A percentile compares a stretch with the other conserved stretches of the same genome.
Evolutionary conservation across 2,329 filamentous ascomycete genomes (phyloP).

Genomic region (Helicocarpus griseus): DNA sequence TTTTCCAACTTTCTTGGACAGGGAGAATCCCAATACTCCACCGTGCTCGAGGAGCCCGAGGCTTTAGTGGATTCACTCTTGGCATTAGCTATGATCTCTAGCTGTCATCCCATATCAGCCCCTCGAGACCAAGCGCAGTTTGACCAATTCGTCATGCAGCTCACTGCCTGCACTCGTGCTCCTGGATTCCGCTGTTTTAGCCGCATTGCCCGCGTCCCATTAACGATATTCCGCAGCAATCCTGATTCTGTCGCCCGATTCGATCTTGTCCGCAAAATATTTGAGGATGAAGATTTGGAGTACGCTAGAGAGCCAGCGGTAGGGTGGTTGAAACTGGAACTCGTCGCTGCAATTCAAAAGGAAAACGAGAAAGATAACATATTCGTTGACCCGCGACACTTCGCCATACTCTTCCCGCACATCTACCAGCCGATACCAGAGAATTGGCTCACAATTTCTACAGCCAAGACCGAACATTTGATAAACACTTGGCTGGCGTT

Average conservation of each 20-base stretch:
- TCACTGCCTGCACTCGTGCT: conserved; percentile 27
- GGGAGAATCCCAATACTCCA: conserved; percentile 25
- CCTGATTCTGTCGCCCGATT: conserved; percentile 43
- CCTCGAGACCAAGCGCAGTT: conserved; percentile 44
- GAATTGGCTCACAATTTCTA: conserved; percentile 17
- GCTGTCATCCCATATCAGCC: conserved; percentile 36
- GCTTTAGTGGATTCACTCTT: conserved; percentile 46
- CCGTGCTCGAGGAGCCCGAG: conserved; percentile 26
- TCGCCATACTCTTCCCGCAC: conserved; percentile 37
- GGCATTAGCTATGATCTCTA: conserved; percentile 41
- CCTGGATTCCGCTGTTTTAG: conserved; percentile 25
- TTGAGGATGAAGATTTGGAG: conserved; percentile 45
- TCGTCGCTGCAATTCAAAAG: conserved; percentile 36
- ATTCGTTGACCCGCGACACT: conserved; percentile 29
- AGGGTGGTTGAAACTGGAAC: conserved; percentile 52
- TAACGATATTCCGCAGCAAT: conserved; percentile 39
- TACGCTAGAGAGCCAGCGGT: conserved; percentile 49
- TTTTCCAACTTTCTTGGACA: conserved; percentile 43
- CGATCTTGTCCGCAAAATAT: conserved; percentile 45
- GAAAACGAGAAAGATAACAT: conserved; percentile 12
- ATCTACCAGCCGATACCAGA: conserved; percentile 39
- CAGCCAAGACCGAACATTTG: conserved; percentile 14
- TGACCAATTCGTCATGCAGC: conserved; percentile 41
- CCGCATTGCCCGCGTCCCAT: conserved; percentile 28
- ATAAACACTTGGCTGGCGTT: conserved; percentile 35